Base-by-base conservation (phyloP, 768 basidiomycete species). In the Psilocybe tampanensis region DNA sequence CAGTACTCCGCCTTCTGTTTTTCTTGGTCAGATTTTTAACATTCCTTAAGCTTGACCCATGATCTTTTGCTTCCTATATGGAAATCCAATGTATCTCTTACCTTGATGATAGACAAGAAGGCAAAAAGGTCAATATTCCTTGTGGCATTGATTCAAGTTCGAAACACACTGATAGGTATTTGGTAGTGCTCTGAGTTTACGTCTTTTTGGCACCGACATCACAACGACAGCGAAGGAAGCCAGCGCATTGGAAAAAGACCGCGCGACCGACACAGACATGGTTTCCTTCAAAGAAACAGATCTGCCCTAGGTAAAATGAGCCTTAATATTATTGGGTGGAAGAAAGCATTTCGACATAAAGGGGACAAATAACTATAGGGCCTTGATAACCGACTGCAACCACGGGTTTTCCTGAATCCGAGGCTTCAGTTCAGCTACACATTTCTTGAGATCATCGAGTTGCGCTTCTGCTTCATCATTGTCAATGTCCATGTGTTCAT, bases 81-180 rank as follows among this genome's bases (percentile, higher is more conserved):
- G 97, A 95, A 92, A 73, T 94, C 94, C 2, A 89, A 88, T 56
- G 85, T 86, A 12, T 96, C 94, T 0, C 69, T 96, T 51, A 86
- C 89, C 0, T 78, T 98, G 56, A 94, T 98, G 94, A 86, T 97
- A 52, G 95, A 98, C 74, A 99, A 98, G 72, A 91, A 91, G 67
- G 92, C 94, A 22, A 98, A 98, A 74, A 93, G 90, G 95, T 94
- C 43, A 11, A 77, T 69, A 29, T 32, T 9, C 3, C 9, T 24
- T 23, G n/a, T 19, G 7, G 12, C 34, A 34, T 22, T 34, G 43
- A 11, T 12, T 18, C 41, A 49, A 32, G 57, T 26, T 34, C 5
- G 9, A 29, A 29, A 9, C 29, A 29, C 29, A 50, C 39, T 47
- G 47, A 49, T 52, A 44, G 22, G 51, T 36, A 12, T 51, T 55